Base-by-base conservation (phyloP, 768 basidiomycete species). In the Mycena latifolia region DNA sequence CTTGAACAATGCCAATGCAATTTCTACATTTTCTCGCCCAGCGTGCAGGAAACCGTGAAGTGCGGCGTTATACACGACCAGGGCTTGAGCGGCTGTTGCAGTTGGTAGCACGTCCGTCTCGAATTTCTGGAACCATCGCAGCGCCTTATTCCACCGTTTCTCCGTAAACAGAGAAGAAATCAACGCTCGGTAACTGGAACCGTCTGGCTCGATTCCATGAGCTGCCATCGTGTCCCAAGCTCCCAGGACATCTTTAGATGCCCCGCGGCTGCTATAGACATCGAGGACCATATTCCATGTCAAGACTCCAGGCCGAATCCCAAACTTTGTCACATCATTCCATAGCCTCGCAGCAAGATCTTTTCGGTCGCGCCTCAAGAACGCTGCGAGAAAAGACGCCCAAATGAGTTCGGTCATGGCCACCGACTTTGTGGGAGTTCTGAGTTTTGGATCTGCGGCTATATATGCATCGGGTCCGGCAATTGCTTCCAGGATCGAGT, bases 231-330 rank as follows among this genome's bases (percentile, higher is more conserved):
- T 73, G 37, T 83, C 75, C 92, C 93, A 95, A 1, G 86, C 83
- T 11, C 77, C 78, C 50, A 89, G 76, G 14, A 91, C 88, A 56
- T 88, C 83, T 3, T 82, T 80, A 18, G 83, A 76, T 55, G 86
- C 81, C 24, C 84, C 82, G 39, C 83, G 78, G 51, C 83, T 78
- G 33, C 82, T 84, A 69, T 90, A 89, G 10, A 88, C 86, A 51
- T 89, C 85, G 39, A 96, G 78, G 47, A 94, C 82, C 18, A 88
- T 86, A 12, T 86, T 92, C 93, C 94, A 95, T 53, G 88, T 84
- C 28, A 82, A 77, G 11, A 86, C 76, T 2, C 84, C 84, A n/a
- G 89, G 89, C 39, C 63, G 75, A 39, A 91, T 75, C 1, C 82
- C 83, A 24, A 83, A 77, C 39, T 75, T 70, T 20, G 78, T 57